A percentile compares a stretch with the other conserved stretches of the same genome.
Conservation (phyloP, 2,329 filamentous ascomycete species). For the Didymella glomerata region DNA sequence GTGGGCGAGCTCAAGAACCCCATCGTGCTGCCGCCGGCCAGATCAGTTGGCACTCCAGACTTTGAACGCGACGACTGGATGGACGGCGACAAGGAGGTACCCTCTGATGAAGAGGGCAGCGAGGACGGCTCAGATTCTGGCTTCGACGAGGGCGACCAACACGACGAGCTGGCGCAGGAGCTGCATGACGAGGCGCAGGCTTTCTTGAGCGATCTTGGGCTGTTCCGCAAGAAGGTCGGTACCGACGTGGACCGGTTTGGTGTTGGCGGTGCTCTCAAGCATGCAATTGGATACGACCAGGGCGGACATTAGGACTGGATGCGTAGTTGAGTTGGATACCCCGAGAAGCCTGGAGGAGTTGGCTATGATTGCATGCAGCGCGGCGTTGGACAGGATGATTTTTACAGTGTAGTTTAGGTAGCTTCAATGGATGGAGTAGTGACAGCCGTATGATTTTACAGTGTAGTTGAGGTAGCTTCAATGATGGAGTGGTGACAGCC, state of each 20-base stretch:
- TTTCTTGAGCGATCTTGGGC: slow-evolving; percentile 77
- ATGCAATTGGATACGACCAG: slow-evolving; percentile 20
- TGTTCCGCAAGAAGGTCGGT: slow-evolving; percentile 85
- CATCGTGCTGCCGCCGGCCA: slow-evolving; percentile 67
- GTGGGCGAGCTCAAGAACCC: slow-evolving; percentile 89
- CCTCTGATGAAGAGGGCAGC: slow-evolving; percentile 48
- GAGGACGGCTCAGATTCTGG: slow-evolving; percentile 57
- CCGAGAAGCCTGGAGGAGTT: background rate
- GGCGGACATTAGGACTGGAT: slow-evolving; percentile 7
- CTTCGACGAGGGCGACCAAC: slow-evolving; percentile 66
- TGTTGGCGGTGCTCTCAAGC: slow-evolving; percentile 32
- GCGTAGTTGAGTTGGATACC: slow-evolving; percentile 3
- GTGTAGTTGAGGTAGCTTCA: slow-evolving; percentile 19
- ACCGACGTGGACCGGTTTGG: slow-evolving; percentile 77
- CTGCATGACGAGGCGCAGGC: slow-evolving; percentile 87
- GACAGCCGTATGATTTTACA: slow-evolving; percentile 4
- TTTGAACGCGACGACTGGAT: slow-evolving; percentile 46
- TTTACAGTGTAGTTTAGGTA: slow-evolving; percentile 18
- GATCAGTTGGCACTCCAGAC: slow-evolving; percentile 38
- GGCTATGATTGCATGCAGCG: slow-evolving; percentile 45
- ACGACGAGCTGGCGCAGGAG: slow-evolving; percentile 64
- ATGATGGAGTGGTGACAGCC: background rate
- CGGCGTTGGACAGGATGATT: slow-evolving; percentile 33
- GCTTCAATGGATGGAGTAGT: slow-evolving; percentile 3
- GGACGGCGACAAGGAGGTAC: slow-evolving; percentile 35